Percentiles rank a stretch among this genome's conserved stretches.
Evolutionary conservation across 2,329 filamentous ascomycete genomes (phyloP).

Genomic region (Aspergillus terreus): DNA sequence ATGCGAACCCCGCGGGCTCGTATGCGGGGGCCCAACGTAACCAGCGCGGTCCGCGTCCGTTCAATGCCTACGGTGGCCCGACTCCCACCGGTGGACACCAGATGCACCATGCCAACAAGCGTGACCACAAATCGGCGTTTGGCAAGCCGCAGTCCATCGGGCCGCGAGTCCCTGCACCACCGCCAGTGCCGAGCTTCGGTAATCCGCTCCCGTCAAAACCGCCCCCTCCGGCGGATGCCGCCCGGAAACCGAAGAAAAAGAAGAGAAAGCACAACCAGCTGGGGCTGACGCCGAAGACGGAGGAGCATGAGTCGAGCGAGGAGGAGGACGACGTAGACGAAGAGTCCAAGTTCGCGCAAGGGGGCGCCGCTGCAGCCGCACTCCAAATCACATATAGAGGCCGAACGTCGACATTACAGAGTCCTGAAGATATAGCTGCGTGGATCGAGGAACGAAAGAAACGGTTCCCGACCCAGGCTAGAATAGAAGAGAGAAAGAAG

Average conservation of each 20-base stretch:
- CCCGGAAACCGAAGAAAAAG: slow-evolving; percentile 37
- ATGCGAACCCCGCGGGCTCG: slow-evolving; percentile 49
- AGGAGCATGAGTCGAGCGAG: slow-evolving; percentile 45
- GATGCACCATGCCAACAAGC: slow-evolving; percentile 29
- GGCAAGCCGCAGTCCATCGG: slow-evolving; percentile 28
- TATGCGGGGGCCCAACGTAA: slow-evolving; percentile 36
- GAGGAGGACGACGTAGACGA: slow-evolving; percentile 46
- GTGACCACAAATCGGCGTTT: slow-evolving; percentile 36
- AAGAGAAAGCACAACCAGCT: slow-evolving; percentile 46
- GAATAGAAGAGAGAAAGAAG: slow-evolving; percentile 60
- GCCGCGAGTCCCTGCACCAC: slow-evolving; percentile 36
- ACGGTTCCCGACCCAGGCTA: slow-evolving; percentile 74
- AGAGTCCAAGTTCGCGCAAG: slow-evolving; percentile 37
- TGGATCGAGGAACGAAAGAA: slow-evolving; percentile 80
- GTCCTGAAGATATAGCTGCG: slow-evolving; percentile 64
- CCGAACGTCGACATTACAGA: slow-evolving; percentile 51
- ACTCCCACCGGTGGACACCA: slow-evolving; percentile 13
- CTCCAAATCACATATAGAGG: slow-evolving; percentile 56
- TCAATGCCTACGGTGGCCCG: slow-evolving; percentile 21
- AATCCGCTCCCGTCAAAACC: slow-evolving; percentile 42
- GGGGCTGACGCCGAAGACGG: slow-evolving; percentile 44
- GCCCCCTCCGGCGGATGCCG: slow-evolving; percentile 31
- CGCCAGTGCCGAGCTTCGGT: slow-evolving; percentile 44
- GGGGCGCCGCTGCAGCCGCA: slow-evolving; percentile 18
- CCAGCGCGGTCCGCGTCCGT: slow-evolving; percentile 21